These are phyloP conservation scores for Metroxylon sagu DNA, from an alignment of 176 grass and related monocot genomes.

Conservation along the genomic window DNA sequence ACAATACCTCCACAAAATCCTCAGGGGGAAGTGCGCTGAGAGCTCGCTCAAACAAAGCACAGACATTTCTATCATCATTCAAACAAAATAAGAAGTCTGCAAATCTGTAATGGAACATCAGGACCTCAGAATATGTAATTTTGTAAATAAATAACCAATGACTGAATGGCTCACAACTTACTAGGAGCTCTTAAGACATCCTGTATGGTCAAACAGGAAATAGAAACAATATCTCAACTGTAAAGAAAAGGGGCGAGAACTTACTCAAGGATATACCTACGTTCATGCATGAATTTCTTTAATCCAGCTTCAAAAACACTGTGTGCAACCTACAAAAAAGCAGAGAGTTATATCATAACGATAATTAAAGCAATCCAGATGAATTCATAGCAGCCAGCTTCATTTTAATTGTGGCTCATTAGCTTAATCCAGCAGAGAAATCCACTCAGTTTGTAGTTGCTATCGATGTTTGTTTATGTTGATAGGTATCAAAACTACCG, in stretches of 20 bases:
- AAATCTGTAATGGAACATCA: constrained; percentile 53
- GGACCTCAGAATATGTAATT: neutral
- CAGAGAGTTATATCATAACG: neutral
- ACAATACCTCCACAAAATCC: constrained; percentile 68
- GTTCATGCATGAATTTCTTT: constrained; percentile 89
- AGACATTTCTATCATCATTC: constrained; percentile 97
- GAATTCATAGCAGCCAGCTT: too few relatives aligned
- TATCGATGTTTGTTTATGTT: too few relatives aligned
- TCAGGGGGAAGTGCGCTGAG: constrained; percentile 87
- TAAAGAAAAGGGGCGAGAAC: constrained; percentile 18
- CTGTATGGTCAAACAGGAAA: too few relatives aligned
- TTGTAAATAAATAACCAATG: too few relatives aligned
- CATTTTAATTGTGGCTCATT: too few relatives aligned
- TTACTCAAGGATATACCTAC: constrained; percentile 86
- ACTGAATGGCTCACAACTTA: too few relatives aligned
- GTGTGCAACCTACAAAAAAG: constrained; percentile 60
- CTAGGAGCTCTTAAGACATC: too few relatives aligned
- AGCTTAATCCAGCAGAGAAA: too few relatives aligned
- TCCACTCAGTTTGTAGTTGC: too few relatives aligned
- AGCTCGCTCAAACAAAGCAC: constrained; percentile 91
- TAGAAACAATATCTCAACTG: neutral
- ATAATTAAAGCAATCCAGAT: too few relatives aligned
- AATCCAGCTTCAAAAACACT: constrained; percentile 96
- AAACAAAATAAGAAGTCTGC: constrained; percentile 80
- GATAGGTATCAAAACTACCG: too few relatives aligned